Conservation (phyloP, 192 early-diverging fungal genomes). For the Phlyctochytrium bullatum region DNA sequence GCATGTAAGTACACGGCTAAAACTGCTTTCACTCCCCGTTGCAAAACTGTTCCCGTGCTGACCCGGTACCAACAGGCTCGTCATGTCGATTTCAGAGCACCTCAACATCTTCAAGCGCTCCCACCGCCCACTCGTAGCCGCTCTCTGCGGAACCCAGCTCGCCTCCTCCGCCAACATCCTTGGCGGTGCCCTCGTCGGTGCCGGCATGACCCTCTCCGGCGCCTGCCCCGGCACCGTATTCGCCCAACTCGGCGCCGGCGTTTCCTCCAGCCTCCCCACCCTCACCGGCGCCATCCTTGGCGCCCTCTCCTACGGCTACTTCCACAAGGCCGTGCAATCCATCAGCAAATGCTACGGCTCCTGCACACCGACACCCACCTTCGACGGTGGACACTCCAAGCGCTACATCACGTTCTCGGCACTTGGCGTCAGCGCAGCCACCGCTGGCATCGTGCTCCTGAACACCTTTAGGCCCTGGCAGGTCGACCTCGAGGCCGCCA, state of each 20-base stretch:
- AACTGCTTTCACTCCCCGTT: no score
- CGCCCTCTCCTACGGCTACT: conserved; percentile 21
- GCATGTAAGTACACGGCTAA: conserved; percentile 15
- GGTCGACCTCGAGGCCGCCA: not conserved
- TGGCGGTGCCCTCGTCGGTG: conserved; percentile 25
- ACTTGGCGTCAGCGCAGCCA: not conserved
- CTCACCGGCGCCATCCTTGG: conserved; percentile 20
- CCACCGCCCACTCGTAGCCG: conserved; percentile 10
- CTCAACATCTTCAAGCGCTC: conserved; percentile 14
- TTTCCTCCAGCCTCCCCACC: conserved; percentile 6
- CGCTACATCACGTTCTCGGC: not conserved
- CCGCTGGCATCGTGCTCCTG: conserved; percentile 6
- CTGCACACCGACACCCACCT: not conserved
- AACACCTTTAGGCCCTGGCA: conserved; percentile 16
- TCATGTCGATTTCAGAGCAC: conserved; percentile 11
- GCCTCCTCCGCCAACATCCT: conserved; percentile 21
- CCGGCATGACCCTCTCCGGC: conserved; percentile 31
- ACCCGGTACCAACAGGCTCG: not conserved
- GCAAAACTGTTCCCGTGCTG: not conserved
- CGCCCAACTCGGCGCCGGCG: conserved; percentile 28
- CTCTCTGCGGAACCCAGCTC: not conserved
- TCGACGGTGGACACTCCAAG: conserved; percentile 6
- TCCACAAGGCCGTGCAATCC: conserved; percentile 10
- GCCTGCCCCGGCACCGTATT: conserved; percentile 38
- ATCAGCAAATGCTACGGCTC: conserved; percentile 4